Percentiles rank a stretch among this genome's conserved stretches.
These are phyloP conservation scores for Entomortierella parvispora DNA, from an alignment of 192 early-diverging fungal species.

Conservation along the genomic window DNA sequence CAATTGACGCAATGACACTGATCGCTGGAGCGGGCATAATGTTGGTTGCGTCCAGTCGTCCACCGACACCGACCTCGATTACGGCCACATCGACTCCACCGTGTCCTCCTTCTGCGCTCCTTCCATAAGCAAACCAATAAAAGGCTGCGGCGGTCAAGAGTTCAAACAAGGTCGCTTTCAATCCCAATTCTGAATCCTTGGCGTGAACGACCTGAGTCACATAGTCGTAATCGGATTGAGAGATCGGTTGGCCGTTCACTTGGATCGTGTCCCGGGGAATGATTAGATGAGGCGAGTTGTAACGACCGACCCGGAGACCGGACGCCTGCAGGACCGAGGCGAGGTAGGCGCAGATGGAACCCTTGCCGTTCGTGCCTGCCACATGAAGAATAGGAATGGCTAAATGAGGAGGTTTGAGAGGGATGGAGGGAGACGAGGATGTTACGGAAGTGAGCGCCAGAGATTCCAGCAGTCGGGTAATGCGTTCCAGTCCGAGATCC, in stretches of 20 bases:
- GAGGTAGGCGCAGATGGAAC: slow-evolving; percentile 82
- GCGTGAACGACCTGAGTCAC: slow-evolving; percentile 72
- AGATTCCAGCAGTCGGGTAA: slow-evolving; percentile 48
- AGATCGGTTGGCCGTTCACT: slow-evolving; percentile 86
- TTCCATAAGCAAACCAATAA: slow-evolving; percentile 77
- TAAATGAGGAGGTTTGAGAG: slow-evolving; percentile 54
- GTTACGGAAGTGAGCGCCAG: slow-evolving; percentile 22
- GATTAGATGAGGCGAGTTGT: slow-evolving; percentile 92
- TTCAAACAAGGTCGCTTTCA: slow-evolving; percentile 77
- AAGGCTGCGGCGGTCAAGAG: slow-evolving; percentile 65
- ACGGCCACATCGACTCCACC: slow-evolving; percentile 75
- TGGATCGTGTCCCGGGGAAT: slow-evolving; percentile 92
- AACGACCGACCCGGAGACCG: slow-evolving; percentile 76
- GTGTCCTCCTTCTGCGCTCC: slow-evolving; percentile 44
- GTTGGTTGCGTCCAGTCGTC: slow-evolving; percentile 87
- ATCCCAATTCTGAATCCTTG: slow-evolving; percentile 52
- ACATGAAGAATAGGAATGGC: slow-evolving; percentile 71
- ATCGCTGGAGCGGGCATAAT: slow-evolving; percentile 71
- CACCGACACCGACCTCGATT: slow-evolving; percentile 86
- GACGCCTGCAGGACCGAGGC: slow-evolving; percentile 73
- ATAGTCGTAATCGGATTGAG: slow-evolving; percentile 76
- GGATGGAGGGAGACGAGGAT: background rate
- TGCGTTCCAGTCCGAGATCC: slow-evolving; percentile 67
- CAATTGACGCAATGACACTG: slow-evolving; percentile 81
- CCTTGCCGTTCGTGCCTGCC: slow-evolving; percentile 90